Conservation (phyloP, 1,139 yeast species). For the Geotrichum histeridarum region DNA sequence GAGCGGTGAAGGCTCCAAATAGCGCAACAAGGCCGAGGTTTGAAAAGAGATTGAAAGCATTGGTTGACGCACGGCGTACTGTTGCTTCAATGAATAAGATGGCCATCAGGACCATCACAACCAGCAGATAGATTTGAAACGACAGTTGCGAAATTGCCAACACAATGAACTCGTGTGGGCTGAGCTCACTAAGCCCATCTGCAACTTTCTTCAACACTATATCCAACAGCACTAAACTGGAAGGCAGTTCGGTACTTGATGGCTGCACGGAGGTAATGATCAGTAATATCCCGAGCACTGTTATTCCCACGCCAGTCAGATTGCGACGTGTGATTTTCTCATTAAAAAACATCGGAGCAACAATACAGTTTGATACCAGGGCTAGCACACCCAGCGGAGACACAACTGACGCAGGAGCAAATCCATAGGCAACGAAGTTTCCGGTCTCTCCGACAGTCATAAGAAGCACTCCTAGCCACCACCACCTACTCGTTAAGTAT, state of each 20-base stretch:
- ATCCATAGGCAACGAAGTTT: constrained; percentile 45
- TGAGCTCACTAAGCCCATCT: constrained; percentile 7
- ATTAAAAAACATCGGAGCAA: constrained; percentile 44
- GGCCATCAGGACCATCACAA: constrained; percentile 25
- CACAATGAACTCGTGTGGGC: constrained; percentile 32
- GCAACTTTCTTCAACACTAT: constrained; percentile 6
- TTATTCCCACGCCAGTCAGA: constrained; percentile 38
- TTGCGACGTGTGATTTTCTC: constrained; percentile 37
- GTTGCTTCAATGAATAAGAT: constrained; percentile 12
- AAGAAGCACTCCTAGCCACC: constrained; percentile 43
- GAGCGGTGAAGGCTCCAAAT: constrained; percentile 44
- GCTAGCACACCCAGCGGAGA: constrained; percentile 47
- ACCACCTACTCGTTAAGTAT: constrained; percentile 32
- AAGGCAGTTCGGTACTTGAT: constrained; percentile 1
- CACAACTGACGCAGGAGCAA: constrained; percentile 45
- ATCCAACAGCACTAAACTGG: constrained; percentile 3
- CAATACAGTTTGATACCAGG: constrained; percentile 42
- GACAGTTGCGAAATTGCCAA: constrained; percentile 29
- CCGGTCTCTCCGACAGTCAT: constrained; percentile 44
- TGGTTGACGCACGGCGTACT: not conserved
- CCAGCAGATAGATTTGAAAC: constrained; percentile 30
- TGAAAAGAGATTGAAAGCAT: constrained; percentile 20
- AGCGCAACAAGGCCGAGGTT: constrained; percentile 41
- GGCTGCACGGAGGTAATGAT: constrained; percentile 36
- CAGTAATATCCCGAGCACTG: constrained; percentile 41